Evolutionary conservation across 208 protist genomes (phyloP).

Genomic region (Spironucleus salmonicida): DNA sequence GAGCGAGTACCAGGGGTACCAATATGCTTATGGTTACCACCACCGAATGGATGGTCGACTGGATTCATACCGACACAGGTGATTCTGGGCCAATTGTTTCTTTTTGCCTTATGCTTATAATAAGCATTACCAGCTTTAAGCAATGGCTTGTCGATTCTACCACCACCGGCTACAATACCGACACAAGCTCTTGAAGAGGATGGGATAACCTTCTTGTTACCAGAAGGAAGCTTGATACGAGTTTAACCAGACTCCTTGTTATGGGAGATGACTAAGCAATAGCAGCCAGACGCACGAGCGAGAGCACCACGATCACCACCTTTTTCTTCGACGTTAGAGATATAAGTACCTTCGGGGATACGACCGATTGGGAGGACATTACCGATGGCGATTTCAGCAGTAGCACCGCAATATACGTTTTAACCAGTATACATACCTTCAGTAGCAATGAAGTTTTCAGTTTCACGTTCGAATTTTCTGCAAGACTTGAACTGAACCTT

Average conservation of each 20-base stretch:
- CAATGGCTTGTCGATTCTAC: slow-evolving; percentile 95
- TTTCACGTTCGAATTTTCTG: slow-evolving; percentile 56
- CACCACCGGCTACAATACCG: slow-evolving; percentile 91
- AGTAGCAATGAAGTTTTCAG: slow-evolving; percentile 78
- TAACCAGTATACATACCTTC: slow-evolving; percentile 97
- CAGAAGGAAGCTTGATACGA: slow-evolving; percentile 87
- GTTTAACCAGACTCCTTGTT: slow-evolving; percentile 80
- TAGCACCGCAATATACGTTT: slow-evolving; percentile 89
- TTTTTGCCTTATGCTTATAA: slow-evolving; percentile 92
- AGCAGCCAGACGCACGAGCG: slow-evolving; percentile 80
- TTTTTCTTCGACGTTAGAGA: slow-evolving; percentile 93
- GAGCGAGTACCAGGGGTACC: slow-evolving; percentile 61
- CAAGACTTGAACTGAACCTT: slow-evolving; percentile 72
- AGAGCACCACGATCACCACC: slow-evolving; percentile 76
- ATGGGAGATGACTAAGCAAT: slow-evolving; percentile 81
- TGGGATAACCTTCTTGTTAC: slow-evolving; percentile 82
- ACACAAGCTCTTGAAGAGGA: slow-evolving; percentile 78
- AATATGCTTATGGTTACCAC: slow-evolving; percentile 99
- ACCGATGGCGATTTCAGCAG: slow-evolving; percentile 73
- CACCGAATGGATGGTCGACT: slow-evolving; percentile 88
- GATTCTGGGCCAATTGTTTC: slow-evolving; percentile 91
- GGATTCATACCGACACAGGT: slow-evolving; percentile 95
- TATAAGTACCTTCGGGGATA: slow-evolving; percentile 93
- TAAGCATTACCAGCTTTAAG: slow-evolving; percentile 91
- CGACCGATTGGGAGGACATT: slow-evolving; percentile 85